A percentile compares a stretch with the other conserved stretches of the same genome.
Conservation (phyloP, 352 stramenopile genomes). For the Phytophthora foliorum region DNA sequence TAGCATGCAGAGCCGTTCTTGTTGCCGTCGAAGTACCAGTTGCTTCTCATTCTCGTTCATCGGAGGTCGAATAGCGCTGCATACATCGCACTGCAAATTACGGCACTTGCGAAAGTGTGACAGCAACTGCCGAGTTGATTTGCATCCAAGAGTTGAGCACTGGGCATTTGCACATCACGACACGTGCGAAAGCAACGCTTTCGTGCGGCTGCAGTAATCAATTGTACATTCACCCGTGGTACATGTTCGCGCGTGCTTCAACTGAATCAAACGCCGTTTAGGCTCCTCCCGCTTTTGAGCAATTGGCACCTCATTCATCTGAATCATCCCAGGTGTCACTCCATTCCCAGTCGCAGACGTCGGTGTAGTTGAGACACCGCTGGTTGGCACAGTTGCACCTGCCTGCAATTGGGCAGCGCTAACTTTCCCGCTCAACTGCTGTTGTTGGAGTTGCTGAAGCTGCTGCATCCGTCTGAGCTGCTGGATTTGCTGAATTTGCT, state of each 20-base stretch:
- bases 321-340: conserved; percentile 56
- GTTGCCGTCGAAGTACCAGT: conserved; percentile 83
- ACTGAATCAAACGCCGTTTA: conserved; percentile 85
- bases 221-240: conserved; percentile 75
- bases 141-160: conserved; percentile 89
- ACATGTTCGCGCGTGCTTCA: conserved; percentile 90
- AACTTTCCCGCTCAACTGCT: conserved; percentile 49
- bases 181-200: conserved; percentile 83
- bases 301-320: conserved; percentile 84
- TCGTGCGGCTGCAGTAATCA: conserved; percentile 88
- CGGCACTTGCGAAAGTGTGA: conserved; percentile 91
- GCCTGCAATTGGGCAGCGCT: conserved; percentile 33
- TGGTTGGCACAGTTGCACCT: conserved; percentile 29
- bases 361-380: conserved; percentile 36
- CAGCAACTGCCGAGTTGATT: conserved; percentile 87
- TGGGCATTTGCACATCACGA: conserved; percentile 87
- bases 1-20: conserved; percentile 90
- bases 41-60: conserved; percentile 91
- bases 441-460: conserved; percentile 76
- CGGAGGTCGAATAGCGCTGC: conserved; percentile 88
- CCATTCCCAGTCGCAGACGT: conserved; percentile 32
- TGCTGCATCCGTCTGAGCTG: conserved; percentile 85
- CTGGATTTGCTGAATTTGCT: conserved; percentile 89
- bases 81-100: conserved; percentile 90
- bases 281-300: conserved; percentile 89